Conservation (phyloP, 108 stramenopile genomes). For the Aurantiochytrium sp. region DNA sequence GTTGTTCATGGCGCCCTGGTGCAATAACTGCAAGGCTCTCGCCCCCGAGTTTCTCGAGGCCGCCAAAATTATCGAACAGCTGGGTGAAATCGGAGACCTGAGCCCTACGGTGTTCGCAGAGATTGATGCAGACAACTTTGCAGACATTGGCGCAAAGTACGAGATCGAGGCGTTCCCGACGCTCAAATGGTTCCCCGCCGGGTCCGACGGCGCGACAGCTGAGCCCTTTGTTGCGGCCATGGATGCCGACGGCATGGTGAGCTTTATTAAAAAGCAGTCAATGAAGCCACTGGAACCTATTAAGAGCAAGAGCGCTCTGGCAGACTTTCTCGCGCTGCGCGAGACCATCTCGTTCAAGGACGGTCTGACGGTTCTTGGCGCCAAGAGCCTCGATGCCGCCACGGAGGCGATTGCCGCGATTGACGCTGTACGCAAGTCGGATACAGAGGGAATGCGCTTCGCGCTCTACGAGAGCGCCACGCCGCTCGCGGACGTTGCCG, state of each 20-base stretch:
- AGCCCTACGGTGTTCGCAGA: slow-evolving; percentile 50
- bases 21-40: slow-evolving; percentile 58
- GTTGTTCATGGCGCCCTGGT: slow-evolving; percentile 65
- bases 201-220: slow-evolving; percentile 26
- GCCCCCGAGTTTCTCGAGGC: slow-evolving; percentile 54
- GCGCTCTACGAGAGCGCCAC: slow-evolving; percentile 30
- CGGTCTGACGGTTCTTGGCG: not conserved
- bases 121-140: slow-evolving; percentile 44
- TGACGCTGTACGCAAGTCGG: not conserved
- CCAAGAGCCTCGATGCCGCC: not conserved
- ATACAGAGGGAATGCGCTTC: not conserved
- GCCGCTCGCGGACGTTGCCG: slow-evolving; percentile 22
- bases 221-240: slow-evolving; percentile 44
- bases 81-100: slow-evolving; percentile 25
- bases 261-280: slow-evolving; percentile 44
- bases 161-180: slow-evolving; percentile 50
- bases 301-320: not conserved
- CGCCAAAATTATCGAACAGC: slow-evolving; percentile 18
- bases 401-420: not conserved
- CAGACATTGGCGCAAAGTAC: slow-evolving; percentile 37
- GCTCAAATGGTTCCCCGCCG: slow-evolving; percentile 48
- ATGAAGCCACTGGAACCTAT: slow-evolving; percentile 16
- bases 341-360: not conserved
- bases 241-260: slow-evolving; percentile 39
- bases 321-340: not conserved